These are phyloP conservation scores for Fusarium sp. DNA, from an alignment of 2,329 filamentous ascomycete genomes.

Conservation along the genomic window DNA sequence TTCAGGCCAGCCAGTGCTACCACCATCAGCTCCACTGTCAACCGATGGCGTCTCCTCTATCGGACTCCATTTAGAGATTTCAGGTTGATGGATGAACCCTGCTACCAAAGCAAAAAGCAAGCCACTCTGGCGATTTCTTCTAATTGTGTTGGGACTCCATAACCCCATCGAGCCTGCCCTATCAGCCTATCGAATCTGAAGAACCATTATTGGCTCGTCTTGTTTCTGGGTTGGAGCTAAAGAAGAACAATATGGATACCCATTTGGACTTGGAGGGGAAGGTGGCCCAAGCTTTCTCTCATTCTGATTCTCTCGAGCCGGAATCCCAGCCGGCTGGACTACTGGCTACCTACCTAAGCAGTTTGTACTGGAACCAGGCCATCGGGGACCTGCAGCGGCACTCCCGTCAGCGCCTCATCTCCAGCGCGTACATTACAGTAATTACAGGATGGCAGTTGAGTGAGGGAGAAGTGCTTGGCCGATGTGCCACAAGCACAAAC, in stretches of 20 bases:
- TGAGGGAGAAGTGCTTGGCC: slow-evolving; percentile 14
- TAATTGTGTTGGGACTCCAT: slow-evolving; percentile 34
- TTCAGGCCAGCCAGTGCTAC: slow-evolving; percentile 16
- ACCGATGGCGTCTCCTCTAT: slow-evolving; percentile 29
- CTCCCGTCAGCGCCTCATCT: slow-evolving; percentile 21
- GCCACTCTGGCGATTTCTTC: slow-evolving; percentile 33
- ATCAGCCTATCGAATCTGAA: slow-evolving; percentile 24
- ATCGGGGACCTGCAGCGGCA: slow-evolving; percentile 31
- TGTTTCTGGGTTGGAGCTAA: background rate
- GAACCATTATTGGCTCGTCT: slow-evolving; percentile 30
- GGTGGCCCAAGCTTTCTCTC: slow-evolving; percentile 20
- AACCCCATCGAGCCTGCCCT: background rate
- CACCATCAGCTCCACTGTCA: slow-evolving; percentile 29
- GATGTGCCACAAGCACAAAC: slow-evolving; percentile 11
- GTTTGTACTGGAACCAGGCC: slow-evolving; percentile 19
- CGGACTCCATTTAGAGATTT: slow-evolving; percentile 21
- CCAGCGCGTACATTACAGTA: slow-evolving; percentile 10
- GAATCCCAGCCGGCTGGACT: slow-evolving; percentile 16
- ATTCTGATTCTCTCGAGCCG: slow-evolving; percentile 2
- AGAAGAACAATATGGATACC: slow-evolving; percentile 26
- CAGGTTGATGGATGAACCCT: slow-evolving; percentile 35
- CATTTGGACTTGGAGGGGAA: background rate
- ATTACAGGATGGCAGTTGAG: slow-evolving; percentile 7
- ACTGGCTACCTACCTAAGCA: background rate
- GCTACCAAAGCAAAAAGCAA: slow-evolving; percentile 37